These are phyloP conservation scores for Carnegiea gigantea DNA, from an alignment of 179 eudicot genomes.

Conservation along the genomic window DNA sequence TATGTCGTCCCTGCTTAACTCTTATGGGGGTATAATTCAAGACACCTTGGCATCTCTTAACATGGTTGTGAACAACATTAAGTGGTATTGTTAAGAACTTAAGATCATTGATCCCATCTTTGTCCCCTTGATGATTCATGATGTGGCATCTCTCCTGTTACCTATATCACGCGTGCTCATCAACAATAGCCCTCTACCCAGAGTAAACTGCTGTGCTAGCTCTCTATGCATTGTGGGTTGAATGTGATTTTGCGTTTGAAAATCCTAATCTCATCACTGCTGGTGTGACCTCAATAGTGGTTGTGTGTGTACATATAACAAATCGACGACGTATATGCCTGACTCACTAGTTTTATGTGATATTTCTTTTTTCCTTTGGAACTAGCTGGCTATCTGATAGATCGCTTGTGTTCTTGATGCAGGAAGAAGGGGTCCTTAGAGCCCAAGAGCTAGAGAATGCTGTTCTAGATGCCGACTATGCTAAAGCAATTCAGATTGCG, in stretches of 20 bases:
- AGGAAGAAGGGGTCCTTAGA: constrained; percentile 86
- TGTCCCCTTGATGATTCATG: background rate
- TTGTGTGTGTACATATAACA: background rate
- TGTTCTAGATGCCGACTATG: constrained; percentile 74
- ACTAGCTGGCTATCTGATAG: constrained; percentile 3
- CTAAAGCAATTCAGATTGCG: constrained; percentile 84
- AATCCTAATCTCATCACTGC: background rate
- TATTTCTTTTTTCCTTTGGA: background rate
- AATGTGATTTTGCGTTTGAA: background rate
- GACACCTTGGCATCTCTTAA: background rate
- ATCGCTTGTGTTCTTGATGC: constrained; percentile 26
- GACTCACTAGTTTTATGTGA: background rate
- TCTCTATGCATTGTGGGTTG: background rate
- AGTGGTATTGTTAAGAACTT: background rate
- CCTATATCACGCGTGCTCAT: background rate
- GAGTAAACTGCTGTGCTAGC: background rate
- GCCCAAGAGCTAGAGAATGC: constrained; percentile 98
- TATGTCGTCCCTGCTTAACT: background rate
- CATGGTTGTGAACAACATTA: background rate
- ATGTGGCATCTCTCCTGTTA: background rate
- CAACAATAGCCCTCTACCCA: background rate
- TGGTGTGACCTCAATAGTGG: background rate
- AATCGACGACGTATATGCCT: background rate
- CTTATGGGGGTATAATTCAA: background rate
- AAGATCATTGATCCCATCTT: background rate